Conservation (phyloP, 2,329 filamentous ascomycete genomes). For the Cyphellophora europaea region DNA sequence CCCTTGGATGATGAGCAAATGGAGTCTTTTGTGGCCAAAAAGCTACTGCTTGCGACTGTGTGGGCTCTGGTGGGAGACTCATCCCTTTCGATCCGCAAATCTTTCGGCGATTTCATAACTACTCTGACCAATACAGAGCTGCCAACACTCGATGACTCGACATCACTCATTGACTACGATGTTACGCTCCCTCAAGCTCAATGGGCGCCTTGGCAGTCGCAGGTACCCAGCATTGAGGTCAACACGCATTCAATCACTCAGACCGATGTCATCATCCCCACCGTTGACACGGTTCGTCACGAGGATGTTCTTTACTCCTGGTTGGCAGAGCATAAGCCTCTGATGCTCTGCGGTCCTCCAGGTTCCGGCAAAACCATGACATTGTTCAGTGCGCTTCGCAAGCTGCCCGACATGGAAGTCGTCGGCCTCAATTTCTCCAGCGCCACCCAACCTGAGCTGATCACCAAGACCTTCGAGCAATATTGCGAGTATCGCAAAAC, state of each 20-base stretch:
- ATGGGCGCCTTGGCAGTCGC: conserved; percentile 88
- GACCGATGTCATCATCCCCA: conserved; percentile 97
- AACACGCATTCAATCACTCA: conserved; percentile 98
- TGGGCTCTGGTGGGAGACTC: conserved; percentile 97
- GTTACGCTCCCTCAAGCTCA: conserved; percentile 77
- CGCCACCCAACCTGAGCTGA: conserved; percentile 90
- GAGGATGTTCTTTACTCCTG: conserved; percentile 99
- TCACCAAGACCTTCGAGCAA: conserved; percentile 99
- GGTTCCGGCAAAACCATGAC: conserved; percentile 99
- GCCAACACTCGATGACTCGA: conserved; percentile 65
- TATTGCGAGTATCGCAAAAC: conserved; percentile 99
- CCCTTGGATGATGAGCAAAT: conserved; percentile 82
- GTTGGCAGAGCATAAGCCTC: conserved; percentile 96
- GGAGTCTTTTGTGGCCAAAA: conserved; percentile 85
- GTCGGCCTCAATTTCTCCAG: conserved; percentile 99
- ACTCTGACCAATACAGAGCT: conserved; percentile 78
- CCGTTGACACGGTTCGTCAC: conserved; percentile 90
- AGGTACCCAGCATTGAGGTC: conserved; percentile 89
- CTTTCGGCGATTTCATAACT: conserved; percentile 76
- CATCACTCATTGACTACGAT: conserved; percentile 92
- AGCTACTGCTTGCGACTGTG: conserved; percentile 80
- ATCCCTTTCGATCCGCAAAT: conserved; percentile 74
- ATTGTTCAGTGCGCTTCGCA: conserved; percentile 90
- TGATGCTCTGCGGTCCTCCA: conserved; percentile 91
- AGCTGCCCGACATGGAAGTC: conserved; percentile 97